Base-by-base conservation (phyloP, 768 basidiomycete genomes). In the Tubosaeta brunneosetosa region DNA sequence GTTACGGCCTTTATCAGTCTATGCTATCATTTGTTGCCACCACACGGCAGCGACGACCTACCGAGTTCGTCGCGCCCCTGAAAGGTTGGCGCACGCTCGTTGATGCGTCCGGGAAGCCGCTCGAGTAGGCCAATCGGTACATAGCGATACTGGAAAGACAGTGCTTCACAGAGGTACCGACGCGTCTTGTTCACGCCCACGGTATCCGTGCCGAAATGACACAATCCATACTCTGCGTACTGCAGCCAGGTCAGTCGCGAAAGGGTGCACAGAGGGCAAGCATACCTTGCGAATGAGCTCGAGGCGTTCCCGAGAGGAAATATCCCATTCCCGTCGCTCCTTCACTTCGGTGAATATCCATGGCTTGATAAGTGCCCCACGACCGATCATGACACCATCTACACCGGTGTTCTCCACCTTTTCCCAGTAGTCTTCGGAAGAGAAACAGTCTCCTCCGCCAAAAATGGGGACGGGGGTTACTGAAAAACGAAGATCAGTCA, bases 61-160 rank as follows among this genome's bases (percentile, higher is more conserved):
- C 92, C 91, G 38, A 98, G 78, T 43, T 97, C 93, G 69, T 86
- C 83, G 19, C 97, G 81, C 2, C 95, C 95, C 12, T 78, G 76
- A 73, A 89, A 98, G 0, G 88, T 82, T 0, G 92, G 91, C 0
- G 94, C 84, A 11, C 97, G 83, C 51, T 98, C 94, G 65, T 98
- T 98, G 59, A 99, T 83, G 53, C 79, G 77, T 3, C 77, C 81
- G 0, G 95, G 94, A 25, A 94, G 72, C 1, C 65, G 72, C 66
- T 99, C 94, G 17, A 98, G 79, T 7, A 99, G 73, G 0, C 97
- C 97, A 44, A 98, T 86, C 7, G 97, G 97, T 44, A 97, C 74
- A 65, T 99, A 99, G 42, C 97, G 91, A 68, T 95, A 88, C 63
- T 94, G 91, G 78, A 98, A 99, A 0, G 93, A 95, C 2, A 99